Base-by-base conservation (phyloP, 106 monocot species). In the Amphibolis antarctica region DNA sequence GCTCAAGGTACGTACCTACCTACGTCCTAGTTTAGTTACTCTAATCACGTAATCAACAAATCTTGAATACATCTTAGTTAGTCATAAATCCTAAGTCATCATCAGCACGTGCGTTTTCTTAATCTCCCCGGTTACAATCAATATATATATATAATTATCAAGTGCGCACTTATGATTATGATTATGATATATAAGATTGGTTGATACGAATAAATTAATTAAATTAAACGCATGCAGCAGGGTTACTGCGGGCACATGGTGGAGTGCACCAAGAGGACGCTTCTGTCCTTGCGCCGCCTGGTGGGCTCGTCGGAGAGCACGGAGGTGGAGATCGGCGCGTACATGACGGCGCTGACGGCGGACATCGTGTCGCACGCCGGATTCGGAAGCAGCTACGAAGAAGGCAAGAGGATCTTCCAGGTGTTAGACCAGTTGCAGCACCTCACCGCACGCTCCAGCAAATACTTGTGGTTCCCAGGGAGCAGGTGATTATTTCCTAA, bases 391-490 rank as follows among this genome's bases (percentile, higher is more conserved):
- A 98, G 82, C 78, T 98, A 86, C 53, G 84, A 98, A 20, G 86
- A 78, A 27, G 96, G 96, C 3, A 78, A 72, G 66, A 64, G 70
- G 59, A 84, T 98, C 7, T 85, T 98, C 66, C 59, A 78, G 19
- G 71, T 76, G 11, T 78, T 98, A 25, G 79, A 77, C n/a, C 65
- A 68, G 44, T 65, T 90, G 61, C 86, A 98, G 64, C 36, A 62
- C 46, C 76, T 90, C 68, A 90, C 90, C 6, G 84, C 96, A 0
- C 76, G 80, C 44, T 76, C 96, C 9, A 85, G 86, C 70, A 81
- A 84, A 53, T 66, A 98, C 64, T 68, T 98, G 47, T 90, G 89
- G 85, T 78, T 98, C 36, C 96, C 96, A 9, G 90, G 90, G 15
- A 83, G 77, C 79, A 56, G 86, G 93, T 94, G 64, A 71, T 67